Evolutionary conservation across 2,329 filamentous ascomycete species (phyloP), one percentile per base, ranked within the genome.

Genomic region (Colletotrichum australisinense): DNA sequence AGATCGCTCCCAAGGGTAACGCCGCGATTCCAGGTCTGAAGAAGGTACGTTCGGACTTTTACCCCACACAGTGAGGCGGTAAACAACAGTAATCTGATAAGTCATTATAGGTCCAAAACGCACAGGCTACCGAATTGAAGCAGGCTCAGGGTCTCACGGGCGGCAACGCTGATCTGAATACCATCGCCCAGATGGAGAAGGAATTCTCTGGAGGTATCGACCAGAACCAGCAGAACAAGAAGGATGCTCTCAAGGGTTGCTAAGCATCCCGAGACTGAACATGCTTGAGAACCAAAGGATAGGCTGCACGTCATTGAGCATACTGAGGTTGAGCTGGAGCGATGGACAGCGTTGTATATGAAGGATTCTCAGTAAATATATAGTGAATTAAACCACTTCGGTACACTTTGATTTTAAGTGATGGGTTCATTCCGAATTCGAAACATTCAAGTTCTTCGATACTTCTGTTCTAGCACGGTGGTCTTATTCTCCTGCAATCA

Each of bases 181-280:
- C 46, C n/a, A 65, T 70, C 3, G 19, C n/a, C 11, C 5, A 53
- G 7, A 42, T 73, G 6, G 12, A 49, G 67, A 69, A 46, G 62
- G 75, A 74, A 22, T 77, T 77, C n/a, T n/a, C 49, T 4, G 73
- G 67, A 6, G 76, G 76, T 1, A 77, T 76, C 16, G 32, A 68
- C 38, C 74, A 76, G 74, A 77, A 77, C 42, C 52, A 72, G 8
- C 49, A 65, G 46, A 73, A 73, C 46, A 73, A 30, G 59, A 11
- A 19, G 11, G 55, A 57, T 38, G 70, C 63, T n/a, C 11, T 57
- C 3, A 57, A 46, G 30, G 49, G 63, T 11, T 65, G 63, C 19
- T 65, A 46, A 55, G n/a, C 22, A 6, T 19, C 7, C 26, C 14
- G 3, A 12, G n/a, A 14, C n/a, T 4, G 28, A 12, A 5, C 4